Conservation (phyloP, 495 filamentous ascomycete species). For the Hamigera avellanea region DNA sequence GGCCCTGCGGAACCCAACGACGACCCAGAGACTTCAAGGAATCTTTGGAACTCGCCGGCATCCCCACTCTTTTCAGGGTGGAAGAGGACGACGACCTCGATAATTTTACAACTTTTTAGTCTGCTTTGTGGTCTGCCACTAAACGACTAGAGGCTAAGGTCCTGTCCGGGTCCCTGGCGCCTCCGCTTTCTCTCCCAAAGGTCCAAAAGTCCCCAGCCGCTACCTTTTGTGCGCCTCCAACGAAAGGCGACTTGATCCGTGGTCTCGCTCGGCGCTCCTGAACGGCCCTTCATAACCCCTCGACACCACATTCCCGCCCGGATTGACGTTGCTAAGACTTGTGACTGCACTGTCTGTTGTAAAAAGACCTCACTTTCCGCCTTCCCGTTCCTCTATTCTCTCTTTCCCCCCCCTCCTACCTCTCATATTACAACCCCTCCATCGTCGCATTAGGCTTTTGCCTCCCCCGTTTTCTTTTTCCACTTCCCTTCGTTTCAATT, state of each 20-base stretch:
- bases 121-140: too few relatives aligned
- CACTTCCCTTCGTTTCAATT: constrained; percentile 7
- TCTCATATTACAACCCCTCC: background rate
- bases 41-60: too few relatives aligned
- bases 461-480: background rate
- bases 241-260: constrained; percentile 4
- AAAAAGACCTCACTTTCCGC: constrained; percentile 2
- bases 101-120: too few relatives aligned
- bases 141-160: too few relatives aligned
- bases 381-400: constrained; percentile 1
- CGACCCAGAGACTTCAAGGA: too few relatives aligned
- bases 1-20: too few relatives aligned
- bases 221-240: too few relatives aligned
- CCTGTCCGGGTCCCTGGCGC: constrained; percentile 13
- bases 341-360: background rate
- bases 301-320: too few relatives aligned
- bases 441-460: background rate
- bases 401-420: constrained; percentile 1
- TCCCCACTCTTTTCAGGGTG: too few relatives aligned
- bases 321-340: background rate
- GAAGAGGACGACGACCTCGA: too few relatives aligned
- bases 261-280: constrained; percentile 8
- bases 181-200: constrained; percentile 13
- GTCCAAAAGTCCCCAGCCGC: too few relatives aligned
- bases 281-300: constrained; percentile 1